A percentile compares a stretch with the other conserved stretches of the same genome.
Evolutionary conservation across 2,329 filamentous ascomycete species (phyloP).

Genomic region (Ustulina deusta): DNA sequence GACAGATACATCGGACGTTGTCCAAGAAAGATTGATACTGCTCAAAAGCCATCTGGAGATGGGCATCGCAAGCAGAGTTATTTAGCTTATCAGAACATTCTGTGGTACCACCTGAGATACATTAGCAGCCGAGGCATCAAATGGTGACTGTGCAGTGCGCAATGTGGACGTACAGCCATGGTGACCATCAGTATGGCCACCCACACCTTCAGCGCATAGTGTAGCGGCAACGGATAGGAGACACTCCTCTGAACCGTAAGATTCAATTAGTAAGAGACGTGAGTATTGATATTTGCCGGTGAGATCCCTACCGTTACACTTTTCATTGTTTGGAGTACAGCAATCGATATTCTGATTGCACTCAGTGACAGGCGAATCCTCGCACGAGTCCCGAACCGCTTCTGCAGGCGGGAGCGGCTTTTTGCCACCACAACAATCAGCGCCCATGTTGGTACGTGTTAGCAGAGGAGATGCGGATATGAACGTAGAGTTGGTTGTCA

Average conservation of each 20-base stretch:
- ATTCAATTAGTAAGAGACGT: not conserved
- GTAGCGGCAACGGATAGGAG: conserved; percentile 33
- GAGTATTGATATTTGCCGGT: not conserved
- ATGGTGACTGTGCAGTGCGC: not conserved
- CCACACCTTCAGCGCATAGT: conserved; percentile 31
- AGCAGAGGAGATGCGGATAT: not conserved
- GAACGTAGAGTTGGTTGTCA: not conserved
- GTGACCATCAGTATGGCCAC: conserved; percentile 21
- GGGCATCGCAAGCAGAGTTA: conserved; percentile 29
- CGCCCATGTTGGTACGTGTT: conserved; percentile 30
- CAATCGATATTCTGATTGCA: conserved; percentile 4
- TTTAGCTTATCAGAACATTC: not conserved
- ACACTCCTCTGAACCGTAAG: conserved; percentile 22
- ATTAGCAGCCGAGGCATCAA: conserved; percentile 10
- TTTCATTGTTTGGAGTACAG: conserved; percentile 32
- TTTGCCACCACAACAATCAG: conserved; percentile 34
- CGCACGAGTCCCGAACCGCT: conserved; percentile 4
- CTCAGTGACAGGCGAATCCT: not conserved
- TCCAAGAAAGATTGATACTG: conserved; percentile 37
- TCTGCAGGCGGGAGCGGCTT: conserved; percentile 8
- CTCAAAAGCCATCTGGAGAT: conserved; percentile 32
- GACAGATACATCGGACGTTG: conserved; percentile 34
- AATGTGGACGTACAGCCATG: conserved; percentile 11
- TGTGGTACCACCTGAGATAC: not conserved
- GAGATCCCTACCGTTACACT: conserved; percentile 27